Conservation (phyloP, 164 flowering plant species). For the Sedum album region DNA sequence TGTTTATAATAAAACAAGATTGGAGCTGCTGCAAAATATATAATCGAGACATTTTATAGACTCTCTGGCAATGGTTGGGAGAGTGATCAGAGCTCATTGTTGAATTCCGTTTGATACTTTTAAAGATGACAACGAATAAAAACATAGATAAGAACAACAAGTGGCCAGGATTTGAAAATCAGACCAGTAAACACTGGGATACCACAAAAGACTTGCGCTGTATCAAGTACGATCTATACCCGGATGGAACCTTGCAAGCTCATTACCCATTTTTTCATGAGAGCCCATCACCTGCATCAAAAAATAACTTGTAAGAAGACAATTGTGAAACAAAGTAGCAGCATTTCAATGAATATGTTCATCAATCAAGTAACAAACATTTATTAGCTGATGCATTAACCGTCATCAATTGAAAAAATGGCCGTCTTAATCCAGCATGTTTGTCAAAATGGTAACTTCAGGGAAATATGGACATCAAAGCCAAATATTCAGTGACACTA, state of each 20-base stretch:
- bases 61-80: not conserved
- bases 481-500: too few relatives aligned
- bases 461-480: too few relatives aligned
- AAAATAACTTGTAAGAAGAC: not conserved
- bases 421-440: not conserved
- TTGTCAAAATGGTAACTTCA: not conserved
- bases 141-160: not conserved
- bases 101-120: not conserved
- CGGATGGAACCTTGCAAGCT: not conserved
- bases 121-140: not conserved
- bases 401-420: not conserved
- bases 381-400: not conserved
- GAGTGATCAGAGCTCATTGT: not conserved
- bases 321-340: not conserved
- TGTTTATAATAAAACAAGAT: too few relatives aligned
- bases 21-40: too few relatives aligned
- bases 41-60: not conserved
- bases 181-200: not conserved
- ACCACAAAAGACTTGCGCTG: not conserved
- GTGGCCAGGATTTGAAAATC: not conserved
- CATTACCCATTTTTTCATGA: not conserved
- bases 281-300: conserved; percentile 2
- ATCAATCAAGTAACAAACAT: not conserved
- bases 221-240: not conserved
- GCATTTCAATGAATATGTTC: not conserved